Conservation (phyloP, 257 asterid species). For the Rehmannia glutinosa region DNA sequence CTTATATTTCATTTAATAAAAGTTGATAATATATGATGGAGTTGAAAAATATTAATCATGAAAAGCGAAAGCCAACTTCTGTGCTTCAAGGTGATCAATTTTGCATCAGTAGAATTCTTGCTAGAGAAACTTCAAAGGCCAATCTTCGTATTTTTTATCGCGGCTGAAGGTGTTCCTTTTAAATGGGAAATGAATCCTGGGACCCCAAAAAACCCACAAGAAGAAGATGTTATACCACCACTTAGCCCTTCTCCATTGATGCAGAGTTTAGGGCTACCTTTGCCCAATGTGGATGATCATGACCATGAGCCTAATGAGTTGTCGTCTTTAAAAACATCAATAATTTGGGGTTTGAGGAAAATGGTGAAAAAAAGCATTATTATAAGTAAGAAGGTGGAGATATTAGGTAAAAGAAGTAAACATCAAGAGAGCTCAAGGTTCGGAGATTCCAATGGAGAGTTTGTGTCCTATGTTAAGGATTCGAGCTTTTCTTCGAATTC, state of each 20-base stretch:
- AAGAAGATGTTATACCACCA: slow-evolving; percentile 44
- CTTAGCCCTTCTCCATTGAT: slow-evolving; percentile 64
- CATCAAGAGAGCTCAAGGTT: slow-evolving; percentile 24
- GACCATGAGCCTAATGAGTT: slow-evolving; percentile 3
- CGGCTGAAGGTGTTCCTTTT: slow-evolving; percentile 66
- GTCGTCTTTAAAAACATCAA: slow-evolving; percentile 7
- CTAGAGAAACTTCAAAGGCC: slow-evolving; percentile 47
- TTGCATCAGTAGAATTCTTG: slow-evolving; percentile 36
- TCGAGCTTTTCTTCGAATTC: slow-evolving; percentile 37
- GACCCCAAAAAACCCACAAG: slow-evolving; percentile 47
- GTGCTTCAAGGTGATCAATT: slow-evolving; percentile 49
- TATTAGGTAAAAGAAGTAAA: slow-evolving; percentile 18
- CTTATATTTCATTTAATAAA: not conserved
- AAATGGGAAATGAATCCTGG: slow-evolving; percentile 82
- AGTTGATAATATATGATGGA: no score
- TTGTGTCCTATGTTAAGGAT: slow-evolving; percentile 17
- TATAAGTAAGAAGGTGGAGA: slow-evolving; percentile 18
- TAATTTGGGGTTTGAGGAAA: slow-evolving; percentile 26
- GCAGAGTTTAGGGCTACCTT: slow-evolving; percentile 44
- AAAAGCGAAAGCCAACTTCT: slow-evolving; percentile 24
- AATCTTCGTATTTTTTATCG: slow-evolving; percentile 43
- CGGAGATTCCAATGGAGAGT: slow-evolving; percentile 38
- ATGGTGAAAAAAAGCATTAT: slow-evolving; percentile 21
- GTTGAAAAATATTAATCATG: not conserved
- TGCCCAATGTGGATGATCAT: slow-evolving; percentile 34